Base-by-base conservation (phyloP, 495 filamentous ascomycete species). In the Daldinia childiae region DNA sequence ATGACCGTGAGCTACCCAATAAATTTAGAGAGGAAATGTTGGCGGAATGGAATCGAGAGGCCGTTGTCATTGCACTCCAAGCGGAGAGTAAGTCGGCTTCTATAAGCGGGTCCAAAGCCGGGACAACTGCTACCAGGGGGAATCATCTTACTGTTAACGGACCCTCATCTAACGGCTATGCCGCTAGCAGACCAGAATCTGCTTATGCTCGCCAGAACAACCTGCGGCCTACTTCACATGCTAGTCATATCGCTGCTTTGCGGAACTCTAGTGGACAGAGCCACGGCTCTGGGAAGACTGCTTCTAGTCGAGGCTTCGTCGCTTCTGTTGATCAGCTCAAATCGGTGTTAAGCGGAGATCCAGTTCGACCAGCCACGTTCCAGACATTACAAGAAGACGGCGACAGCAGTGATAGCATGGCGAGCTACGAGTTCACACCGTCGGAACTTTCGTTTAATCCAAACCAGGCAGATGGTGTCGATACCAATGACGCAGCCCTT, bases 281-380 rank as follows among this genome's bases (percentile, higher is more conserved):
- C 69, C 79, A 77, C 32, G 72, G 75, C 27, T 88, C 90, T 0
- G 83, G 83, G 17, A 79, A 82, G 30, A 86, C 83, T 68, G 84
- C 84, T 55, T 89, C 89, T 30, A 88, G 82, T 74, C 79, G 88
- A 64, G 89, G 86, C 29, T 90, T 87, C 17, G 88, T 93, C 11
- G 88, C 93, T n/a, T 90, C 91, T 38, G 90, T 97, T n/a, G 93
- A 94, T 62, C 93, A 97, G 72, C 83, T 97, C 66, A 94, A 94
- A 48, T 78, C 76, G 1, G 76, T 60, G 15, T 54, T 78, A 17
- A 69, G 50, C 1, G 77, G 87, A 88, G 55, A 91, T 90, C 24
- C 85, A 92, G 15, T 89, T 88, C 3, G 89, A 82, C 61, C 83
- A 80, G 55, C 68, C 80, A 77, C 66, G 14, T 76, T 78, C 50